Evolutionary conservation across 306 rosid species (phyloP).

Genomic region (Acacia confusa): DNA sequence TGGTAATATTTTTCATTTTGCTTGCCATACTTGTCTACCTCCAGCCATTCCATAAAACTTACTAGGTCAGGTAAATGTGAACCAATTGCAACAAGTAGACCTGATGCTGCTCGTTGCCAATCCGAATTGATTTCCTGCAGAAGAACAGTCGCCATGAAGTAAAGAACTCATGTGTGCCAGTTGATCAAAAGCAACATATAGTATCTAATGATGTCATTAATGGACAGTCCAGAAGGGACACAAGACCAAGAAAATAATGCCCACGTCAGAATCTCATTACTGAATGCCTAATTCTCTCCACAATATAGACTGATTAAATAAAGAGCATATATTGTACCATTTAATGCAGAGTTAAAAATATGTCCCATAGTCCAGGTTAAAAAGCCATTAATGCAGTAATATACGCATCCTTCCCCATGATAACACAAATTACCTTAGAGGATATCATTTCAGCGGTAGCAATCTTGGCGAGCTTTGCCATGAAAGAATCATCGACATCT

Average conservation of each 20-base stretch:
- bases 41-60: constrained; percentile 44
- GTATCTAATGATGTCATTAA: constrained; percentile 6
- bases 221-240: constrained; percentile 22
- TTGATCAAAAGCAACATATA: constrained; percentile 20
- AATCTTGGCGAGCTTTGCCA: constrained; percentile 87
- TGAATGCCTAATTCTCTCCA: not conserved
- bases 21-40: constrained; percentile 8
- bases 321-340: not conserved
- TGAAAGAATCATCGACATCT: constrained; percentile 71
- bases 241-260: constrained; percentile 10
- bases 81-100: constrained; percentile 87
- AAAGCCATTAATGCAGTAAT: constrained; percentile 3
- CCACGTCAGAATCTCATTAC: not conserved
- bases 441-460: constrained; percentile 88
- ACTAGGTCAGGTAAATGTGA: constrained; percentile 92
- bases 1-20: constrained; percentile 15
- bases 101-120: constrained; percentile 94
- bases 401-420: not conserved
- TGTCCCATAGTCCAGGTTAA: not conserved
- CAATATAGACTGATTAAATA: not conserved
- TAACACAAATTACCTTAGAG: constrained; percentile 66
- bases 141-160: constrained; percentile 29
- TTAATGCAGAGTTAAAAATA: constrained; percentile 20
- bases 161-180: not conserved
- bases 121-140: constrained; percentile 81